Conservation (phyloP, 306 rosid species). For the Carpinus viminea region DNA sequence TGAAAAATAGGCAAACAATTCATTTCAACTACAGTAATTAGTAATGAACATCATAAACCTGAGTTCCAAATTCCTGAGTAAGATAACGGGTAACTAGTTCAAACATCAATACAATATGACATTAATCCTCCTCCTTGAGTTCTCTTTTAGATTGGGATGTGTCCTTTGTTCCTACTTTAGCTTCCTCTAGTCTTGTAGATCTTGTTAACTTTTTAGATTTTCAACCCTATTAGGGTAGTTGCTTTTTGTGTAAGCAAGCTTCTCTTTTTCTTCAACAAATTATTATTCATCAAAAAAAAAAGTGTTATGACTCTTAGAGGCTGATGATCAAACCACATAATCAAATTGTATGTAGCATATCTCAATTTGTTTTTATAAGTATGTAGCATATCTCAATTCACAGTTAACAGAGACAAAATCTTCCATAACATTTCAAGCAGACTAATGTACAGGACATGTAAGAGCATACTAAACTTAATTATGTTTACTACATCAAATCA, state of each 20-base stretch:
- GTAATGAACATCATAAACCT: background rate
- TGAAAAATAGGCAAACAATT: background rate
- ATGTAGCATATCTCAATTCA: background rate
- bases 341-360: background rate
- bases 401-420: conserved; percentile 4
- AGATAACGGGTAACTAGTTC: background rate
- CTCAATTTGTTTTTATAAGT: background rate
- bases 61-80: background rate
- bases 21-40: background rate
- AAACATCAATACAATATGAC: background rate
- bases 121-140: background rate
- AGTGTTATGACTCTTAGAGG: background rate
- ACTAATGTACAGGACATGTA: background rate
- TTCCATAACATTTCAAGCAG: background rate
- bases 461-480: background rate
- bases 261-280: no score
- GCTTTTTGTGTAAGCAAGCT: no score
- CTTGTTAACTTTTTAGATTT: no score
- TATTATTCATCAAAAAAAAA: background rate
- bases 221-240: no score
- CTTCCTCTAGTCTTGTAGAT: no score
- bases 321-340: background rate
- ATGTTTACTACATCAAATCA: background rate
- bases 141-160: no score
- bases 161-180: no score